Conservation (phyloP, 176 grass and related monocot species). For the Secale cereale region DNA sequence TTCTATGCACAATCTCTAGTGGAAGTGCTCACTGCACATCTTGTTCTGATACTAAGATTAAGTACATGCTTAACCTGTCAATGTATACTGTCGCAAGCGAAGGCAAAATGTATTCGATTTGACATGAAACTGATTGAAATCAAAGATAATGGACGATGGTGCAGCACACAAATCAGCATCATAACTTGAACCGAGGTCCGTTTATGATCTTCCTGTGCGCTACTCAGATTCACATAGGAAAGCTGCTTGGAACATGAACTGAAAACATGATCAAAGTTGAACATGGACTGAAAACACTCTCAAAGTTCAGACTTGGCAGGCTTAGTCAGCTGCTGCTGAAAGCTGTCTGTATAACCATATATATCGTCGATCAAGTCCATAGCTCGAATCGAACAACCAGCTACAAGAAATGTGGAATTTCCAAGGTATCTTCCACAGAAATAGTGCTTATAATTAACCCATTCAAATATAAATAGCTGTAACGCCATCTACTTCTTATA, state of each 20-base stretch:
- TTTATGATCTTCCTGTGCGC: background rate
- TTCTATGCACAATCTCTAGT: background rate
- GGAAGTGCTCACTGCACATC: background rate
- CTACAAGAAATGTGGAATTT: background rate
- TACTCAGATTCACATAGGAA: background rate
- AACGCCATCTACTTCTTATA: background rate
- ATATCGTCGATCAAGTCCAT: background rate
- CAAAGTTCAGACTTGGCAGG: background rate
- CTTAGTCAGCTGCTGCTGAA: background rate
- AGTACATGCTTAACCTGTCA: background rate
- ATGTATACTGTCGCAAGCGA: background rate
- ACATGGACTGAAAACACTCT: background rate
- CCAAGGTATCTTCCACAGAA: background rate
- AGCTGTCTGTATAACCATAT: background rate
- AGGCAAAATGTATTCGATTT: background rate
- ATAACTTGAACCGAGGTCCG: background rate
- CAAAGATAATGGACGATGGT: background rate
- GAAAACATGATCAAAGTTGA: background rate
- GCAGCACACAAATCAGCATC: background rate
- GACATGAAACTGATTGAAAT: too few relatives aligned
- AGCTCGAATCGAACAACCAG: background rate
- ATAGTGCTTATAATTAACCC: background rate
- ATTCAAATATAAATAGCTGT: background rate
- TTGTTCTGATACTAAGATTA: background rate
- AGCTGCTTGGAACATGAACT: background rate